Evolutionary conservation across 768 basidiomycete species (phyloP).

Genomic region (Chlorophyllum brunneum): DNA sequence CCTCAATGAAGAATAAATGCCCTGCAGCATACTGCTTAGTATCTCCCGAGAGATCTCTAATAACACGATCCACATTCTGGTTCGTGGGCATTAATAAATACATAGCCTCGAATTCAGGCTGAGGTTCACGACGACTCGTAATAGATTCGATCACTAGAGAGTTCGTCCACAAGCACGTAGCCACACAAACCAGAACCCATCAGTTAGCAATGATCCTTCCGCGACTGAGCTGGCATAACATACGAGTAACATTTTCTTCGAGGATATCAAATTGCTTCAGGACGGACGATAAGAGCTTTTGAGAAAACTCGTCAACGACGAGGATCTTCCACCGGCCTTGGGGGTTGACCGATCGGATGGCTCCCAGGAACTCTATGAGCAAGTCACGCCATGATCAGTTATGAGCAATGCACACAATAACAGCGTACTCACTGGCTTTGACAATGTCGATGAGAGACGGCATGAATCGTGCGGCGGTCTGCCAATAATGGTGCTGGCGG

Average conservation of each 20-base stretch:
- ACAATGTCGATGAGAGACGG: constrained; percentile 40
- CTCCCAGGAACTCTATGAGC: constrained; percentile 80
- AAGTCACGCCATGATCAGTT: constrained; percentile 2
- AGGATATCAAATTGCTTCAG: constrained; percentile 93
- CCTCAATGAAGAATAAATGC: constrained; percentile 92
- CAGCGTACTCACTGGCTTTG: constrained; percentile 35
- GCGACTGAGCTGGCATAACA: too few relatives aligned
- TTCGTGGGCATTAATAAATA: constrained; percentile 94
- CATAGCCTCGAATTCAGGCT: constrained; percentile 84
- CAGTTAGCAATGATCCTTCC: too few relatives aligned
- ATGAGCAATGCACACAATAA: not conserved
- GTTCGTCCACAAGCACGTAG: constrained; percentile 3
- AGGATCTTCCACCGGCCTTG: constrained; percentile 94
- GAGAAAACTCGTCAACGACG: constrained; percentile 91
- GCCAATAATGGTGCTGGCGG: not conserved
- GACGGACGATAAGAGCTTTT: constrained; percentile 77
- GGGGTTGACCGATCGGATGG: constrained; percentile 83
- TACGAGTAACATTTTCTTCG: constrained; percentile 94
- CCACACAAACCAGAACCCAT: too few relatives aligned
- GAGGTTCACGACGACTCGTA: constrained; percentile 75
- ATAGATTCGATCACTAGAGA: constrained; percentile 96
- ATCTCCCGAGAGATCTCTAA: constrained; percentile 70
- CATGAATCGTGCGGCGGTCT: constrained; percentile 22
- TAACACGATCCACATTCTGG: constrained; percentile 89
- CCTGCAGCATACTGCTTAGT: constrained; percentile 72